Evolutionary conservation across 805 yeast genomes (phyloP).

Genomic region (Kurtzmaniella fragi): DNA sequence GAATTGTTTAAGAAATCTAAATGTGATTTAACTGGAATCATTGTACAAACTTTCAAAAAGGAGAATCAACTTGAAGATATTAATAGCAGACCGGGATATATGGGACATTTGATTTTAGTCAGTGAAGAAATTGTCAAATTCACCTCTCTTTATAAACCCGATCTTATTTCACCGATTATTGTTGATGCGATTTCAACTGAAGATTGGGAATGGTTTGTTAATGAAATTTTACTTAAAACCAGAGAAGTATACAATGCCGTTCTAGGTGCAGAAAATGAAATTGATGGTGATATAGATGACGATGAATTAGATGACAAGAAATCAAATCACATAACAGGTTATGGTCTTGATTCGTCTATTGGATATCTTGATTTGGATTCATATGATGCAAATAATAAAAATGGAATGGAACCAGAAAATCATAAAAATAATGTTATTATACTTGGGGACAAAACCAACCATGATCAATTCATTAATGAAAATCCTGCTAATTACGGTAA

Average conservation of each 20-base stretch:
- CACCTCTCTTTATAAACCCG: constrained; percentile 55
- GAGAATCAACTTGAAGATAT: constrained; percentile 39
- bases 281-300: constrained; percentile 28
- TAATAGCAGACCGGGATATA: constrained; percentile 70
- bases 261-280: constrained; percentile 39
- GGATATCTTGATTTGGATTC: constrained; percentile 34
- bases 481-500: background rate
- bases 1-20: constrained; percentile 17
- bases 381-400: constrained; percentile 23
- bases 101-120: constrained; percentile 93
- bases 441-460: constrained; percentile 32
- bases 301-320: constrained; percentile 22
- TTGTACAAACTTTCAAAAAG: constrained; percentile 17
- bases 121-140: constrained; percentile 96
- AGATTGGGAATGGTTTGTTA: constrained; percentile 48
- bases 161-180: constrained; percentile 50
- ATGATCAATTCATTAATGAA: constrained; percentile 26
- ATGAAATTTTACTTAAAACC: constrained; percentile 44
- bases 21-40: constrained; percentile 22
- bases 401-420: background rate
- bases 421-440: constrained; percentile 19
- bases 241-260: constrained; percentile 55
- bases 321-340: constrained; percentile 4
- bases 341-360: constrained; percentile 29
- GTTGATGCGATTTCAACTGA: constrained; percentile 44